Conservation (phyloP, 1,284 basidiomycete genomes). For the Malassezia vespertilionis region DNA sequence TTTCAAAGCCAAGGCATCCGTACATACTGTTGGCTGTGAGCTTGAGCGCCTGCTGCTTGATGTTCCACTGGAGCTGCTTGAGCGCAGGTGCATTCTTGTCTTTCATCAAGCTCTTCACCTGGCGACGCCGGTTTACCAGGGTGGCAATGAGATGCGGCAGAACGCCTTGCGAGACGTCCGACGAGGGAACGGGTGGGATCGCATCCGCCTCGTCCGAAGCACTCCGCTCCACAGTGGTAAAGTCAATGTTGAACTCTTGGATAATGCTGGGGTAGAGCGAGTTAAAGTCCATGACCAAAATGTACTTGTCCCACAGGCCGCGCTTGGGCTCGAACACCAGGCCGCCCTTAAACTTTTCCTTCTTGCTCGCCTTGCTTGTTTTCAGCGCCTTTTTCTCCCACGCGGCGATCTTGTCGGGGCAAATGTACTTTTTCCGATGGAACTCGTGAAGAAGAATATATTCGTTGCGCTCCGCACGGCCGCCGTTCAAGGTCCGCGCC, state of each 20-base stretch:
- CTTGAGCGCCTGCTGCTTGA: constrained; percentile 93
- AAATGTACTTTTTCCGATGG: constrained; percentile 87
- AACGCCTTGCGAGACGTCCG: constrained; percentile 69
- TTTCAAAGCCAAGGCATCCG: constrained; percentile 94
- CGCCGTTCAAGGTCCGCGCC: constrained; percentile 52
- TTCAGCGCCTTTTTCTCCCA: constrained; percentile 49
- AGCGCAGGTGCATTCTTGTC: constrained; percentile 65
- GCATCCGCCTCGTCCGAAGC: constrained; percentile 51
- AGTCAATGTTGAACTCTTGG: constrained; percentile 99
- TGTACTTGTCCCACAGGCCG: constrained; percentile 90
- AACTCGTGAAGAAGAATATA: constrained; percentile 98
- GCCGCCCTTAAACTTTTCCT: constrained; percentile 97
- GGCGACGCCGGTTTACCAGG: constrained; percentile 73
- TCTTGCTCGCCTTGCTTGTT: constrained; percentile 38
- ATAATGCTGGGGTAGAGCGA: constrained; percentile 98
- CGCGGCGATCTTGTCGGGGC: constrained; percentile 82
- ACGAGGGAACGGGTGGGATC: constrained; percentile 74
- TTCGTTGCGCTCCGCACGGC: constrained; percentile 94
- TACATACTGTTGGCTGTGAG: constrained; percentile 99
- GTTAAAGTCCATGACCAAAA: constrained; percentile 99
- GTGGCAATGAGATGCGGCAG: constrained; percentile 90
- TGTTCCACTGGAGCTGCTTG: constrained; percentile 78
- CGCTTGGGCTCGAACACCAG: constrained; percentile 94
- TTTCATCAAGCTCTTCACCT: constrained; percentile 93
- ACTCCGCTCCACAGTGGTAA: constrained; percentile 75